Evolutionary conservation across 306 rosid genomes (phyloP).

Genomic region (Spatholobus suberectus): DNA sequence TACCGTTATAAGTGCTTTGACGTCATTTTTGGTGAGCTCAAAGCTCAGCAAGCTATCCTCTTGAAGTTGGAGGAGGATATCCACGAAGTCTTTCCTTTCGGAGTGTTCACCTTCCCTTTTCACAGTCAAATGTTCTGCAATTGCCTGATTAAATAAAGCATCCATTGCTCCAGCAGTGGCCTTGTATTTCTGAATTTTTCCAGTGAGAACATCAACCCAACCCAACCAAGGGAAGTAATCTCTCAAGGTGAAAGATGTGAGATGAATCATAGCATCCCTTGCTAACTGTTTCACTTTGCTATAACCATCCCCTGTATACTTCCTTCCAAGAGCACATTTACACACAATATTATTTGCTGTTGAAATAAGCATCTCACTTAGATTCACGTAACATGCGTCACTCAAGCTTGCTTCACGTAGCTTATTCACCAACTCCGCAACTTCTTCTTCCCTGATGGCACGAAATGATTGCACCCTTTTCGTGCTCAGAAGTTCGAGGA

Average conservation of each 20-base stretch:
- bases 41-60: not conserved
- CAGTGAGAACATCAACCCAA: conserved; percentile 48
- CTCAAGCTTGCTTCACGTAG: conserved; percentile 12
- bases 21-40: conserved; percentile 28
- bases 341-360: conserved; percentile 29
- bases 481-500: conserved; percentile 34
- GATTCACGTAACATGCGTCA: conserved; percentile 26
- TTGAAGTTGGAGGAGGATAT: conserved; percentile 42
- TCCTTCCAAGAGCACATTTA: conserved; percentile 38
- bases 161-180: conserved; percentile 31
- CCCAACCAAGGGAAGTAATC: conserved; percentile 48
- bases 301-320: not conserved
- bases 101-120: not conserved
- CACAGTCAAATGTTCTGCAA: conserved; percentile 17
- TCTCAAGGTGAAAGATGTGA: conserved; percentile 34
- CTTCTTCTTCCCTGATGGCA: conserved; percentile 42
- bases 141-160: conserved; percentile 35
- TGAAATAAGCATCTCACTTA: conserved; percentile 34
- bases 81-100: conserved; percentile 38
- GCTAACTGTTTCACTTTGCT: not conserved
- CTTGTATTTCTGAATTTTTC: conserved; percentile 25
- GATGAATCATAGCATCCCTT: conserved; percentile 27
- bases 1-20: conserved; percentile 50
- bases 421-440: conserved; percentile 34
- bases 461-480: conserved; percentile 40